Evolutionary conservation across 2,329 filamentous ascomycete genomes (phyloP).

Genomic region (Emericellopsis atlantica): DNA sequence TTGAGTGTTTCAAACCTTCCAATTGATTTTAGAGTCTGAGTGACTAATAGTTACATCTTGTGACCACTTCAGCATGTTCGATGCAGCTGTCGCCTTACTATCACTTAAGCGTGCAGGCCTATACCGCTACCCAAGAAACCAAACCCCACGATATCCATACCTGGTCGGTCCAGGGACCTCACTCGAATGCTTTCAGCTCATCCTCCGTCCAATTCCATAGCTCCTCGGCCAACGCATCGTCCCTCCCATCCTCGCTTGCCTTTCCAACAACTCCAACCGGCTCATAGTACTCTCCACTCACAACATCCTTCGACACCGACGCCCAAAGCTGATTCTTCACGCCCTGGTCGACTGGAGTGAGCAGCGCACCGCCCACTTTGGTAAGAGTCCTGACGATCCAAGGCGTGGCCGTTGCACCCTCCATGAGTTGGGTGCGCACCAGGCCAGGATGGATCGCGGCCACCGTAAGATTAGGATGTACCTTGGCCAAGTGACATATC

Average conservation of each 20-base stretch:
- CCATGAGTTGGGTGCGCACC: slow-evolving; percentile 9
- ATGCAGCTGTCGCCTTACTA: too few species aligned
- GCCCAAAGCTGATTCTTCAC: slow-evolving; percentile 8
- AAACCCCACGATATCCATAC: too few species aligned
- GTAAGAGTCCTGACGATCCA: not conserved
- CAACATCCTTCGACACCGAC: slow-evolving; percentile 4
- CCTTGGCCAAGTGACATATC: slow-evolving; percentile 8
- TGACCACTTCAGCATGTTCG: too few species aligned
- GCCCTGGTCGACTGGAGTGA: not conserved
- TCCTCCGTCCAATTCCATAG: slow-evolving; percentile 17
- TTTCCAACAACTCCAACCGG: slow-evolving; percentile 9
- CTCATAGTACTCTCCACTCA: slow-evolving; percentile 13
- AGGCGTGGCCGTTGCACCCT: not conserved
- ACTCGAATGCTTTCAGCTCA: slow-evolving; percentile 6
- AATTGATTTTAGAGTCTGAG: too few species aligned
- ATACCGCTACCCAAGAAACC: too few species aligned
- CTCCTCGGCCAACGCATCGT: slow-evolving; percentile 10
- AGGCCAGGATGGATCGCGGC: slow-evolving; percentile 11
- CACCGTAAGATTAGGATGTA: slow-evolving; percentile 6
- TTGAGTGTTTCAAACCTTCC: too few species aligned
- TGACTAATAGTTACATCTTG: too few species aligned
- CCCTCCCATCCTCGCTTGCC: slow-evolving; percentile 6
- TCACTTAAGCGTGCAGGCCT: too few species aligned
- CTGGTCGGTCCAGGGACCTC: not conserved
- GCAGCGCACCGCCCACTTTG: not conserved